Evolutionary conservation across 805 yeast genomes (phyloP), one percentile per base, ranked within the genome.

Genomic region (Hemisphaericaspora nanyangensis): DNA sequence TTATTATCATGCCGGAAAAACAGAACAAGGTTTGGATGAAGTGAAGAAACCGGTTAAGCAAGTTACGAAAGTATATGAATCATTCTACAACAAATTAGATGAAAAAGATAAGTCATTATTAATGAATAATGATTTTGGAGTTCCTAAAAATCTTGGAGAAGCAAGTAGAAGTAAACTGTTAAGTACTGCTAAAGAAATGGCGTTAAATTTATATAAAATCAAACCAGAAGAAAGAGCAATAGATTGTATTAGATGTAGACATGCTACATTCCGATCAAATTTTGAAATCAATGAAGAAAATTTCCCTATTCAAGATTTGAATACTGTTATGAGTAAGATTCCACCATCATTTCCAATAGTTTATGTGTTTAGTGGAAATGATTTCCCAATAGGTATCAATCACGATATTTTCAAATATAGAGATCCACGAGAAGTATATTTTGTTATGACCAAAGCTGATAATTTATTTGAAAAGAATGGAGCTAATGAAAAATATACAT

Each of bases 331-430:
- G 46, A 45, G 43, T 5, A 41, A 45, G 2, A 62, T 76, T 17
- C 87, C 80, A 2, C 51, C 49, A 3, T 48, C 58, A 24, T 72
- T 77, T 3, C 68, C 69, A 7, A 48, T 83, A 1, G 71, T 82
- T 2, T 80, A 83, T 51, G 77, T 85, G 1, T 64, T 82, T 7
- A 80, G 84, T 26, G 79, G 84, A 1, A 56, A 72, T 11, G 95
- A 86, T 47, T 85, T 86, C 52, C 96, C 96, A 1, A 61, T 82
- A 29, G 70, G 81, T 6, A 50, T 81, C 3, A 62, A 72, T 41
- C 49, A 52, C 6, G 47, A 52, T 3, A 58, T 76, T 7, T 50
- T 65, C 18, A 50, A 63, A 28, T 56, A 54, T 31, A 49, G 70
- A 22, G 48, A 61, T 3, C 60, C 70, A 0, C 39, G 48, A n/a